Evolutionary conservation across 805 yeast genomes (phyloP), one percentile per base, ranked within the genome.

Genomic region (Debaryomyces maramus): DNA sequence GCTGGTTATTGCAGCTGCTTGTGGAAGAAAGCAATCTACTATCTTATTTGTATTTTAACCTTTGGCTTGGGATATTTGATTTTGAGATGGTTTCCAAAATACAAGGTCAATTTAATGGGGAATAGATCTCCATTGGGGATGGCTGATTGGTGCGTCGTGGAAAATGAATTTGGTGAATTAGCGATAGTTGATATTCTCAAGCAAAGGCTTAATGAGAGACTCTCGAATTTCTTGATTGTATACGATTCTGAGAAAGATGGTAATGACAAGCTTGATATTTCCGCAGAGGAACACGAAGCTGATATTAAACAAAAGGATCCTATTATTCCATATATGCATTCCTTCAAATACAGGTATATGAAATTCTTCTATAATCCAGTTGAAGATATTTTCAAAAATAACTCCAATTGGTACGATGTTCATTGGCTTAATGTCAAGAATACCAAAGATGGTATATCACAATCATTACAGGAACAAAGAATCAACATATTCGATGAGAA

Each of bases 91-190:
- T 57, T 88, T 33, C 98, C 98, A 0, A 70, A 81, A 33, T 80
- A 80, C 57, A 72, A 86, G 46, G 78, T 93, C 37, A 72, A 72
- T 39, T 62, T 87, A 46, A 73, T 77, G 70, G 97, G 96, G 5
- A 62, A 64, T 14, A 69, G 72, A 20, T 72, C 77, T 3, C 84
- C 95, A 0, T 67, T 93, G 45, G 97, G 88, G 1, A 75, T 76
- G 45, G 84, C 97, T 22, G 95, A 89, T 53, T 88, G 97, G 93
- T 85, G 90, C 11, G 95, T 89, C 13, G 74, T 93, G 17, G 99
- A 93, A 63, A 95, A 88, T 50, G 97, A 90, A 58, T 84, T 80
- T 70, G 98, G 97, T 14, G 96, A 88, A 51, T 72, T 93, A 45
- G 72, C 77, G 26, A 75, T 83, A 14, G 73, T 79, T 3, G 59